Conservation (phyloP, 371 early-diverging fungal genomes). For the Umbelopsis sp. region DNA sequence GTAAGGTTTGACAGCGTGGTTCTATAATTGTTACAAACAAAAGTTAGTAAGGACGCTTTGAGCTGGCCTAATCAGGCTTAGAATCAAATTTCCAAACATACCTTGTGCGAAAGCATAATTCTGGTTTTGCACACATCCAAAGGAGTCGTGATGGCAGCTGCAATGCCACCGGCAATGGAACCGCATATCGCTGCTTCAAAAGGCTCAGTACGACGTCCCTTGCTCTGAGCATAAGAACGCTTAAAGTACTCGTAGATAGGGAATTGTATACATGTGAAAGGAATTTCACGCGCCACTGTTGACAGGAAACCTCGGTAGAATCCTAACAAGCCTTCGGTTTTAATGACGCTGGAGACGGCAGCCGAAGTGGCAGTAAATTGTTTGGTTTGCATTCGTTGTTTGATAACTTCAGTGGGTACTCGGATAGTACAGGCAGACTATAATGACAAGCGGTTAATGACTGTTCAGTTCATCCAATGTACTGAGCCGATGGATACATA, state of each 20-base stretch:
- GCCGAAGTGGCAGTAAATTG: slow-evolving; percentile 68
- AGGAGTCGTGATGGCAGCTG: slow-evolving; percentile 91
- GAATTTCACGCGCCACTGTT: slow-evolving; percentile 91
- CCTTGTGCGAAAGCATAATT: slow-evolving; percentile 83
- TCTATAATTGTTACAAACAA: slow-evolving; percentile 18
- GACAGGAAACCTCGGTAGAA: slow-evolving; percentile 93
- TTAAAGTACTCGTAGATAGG: slow-evolving; percentile 94
- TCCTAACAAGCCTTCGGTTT: slow-evolving; percentile 79
- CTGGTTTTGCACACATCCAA: slow-evolving; percentile 93
- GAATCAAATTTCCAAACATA: slow-evolving; percentile 11
- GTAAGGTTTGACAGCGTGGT: slow-evolving; percentile 54
- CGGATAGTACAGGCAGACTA: slow-evolving; percentile 91
- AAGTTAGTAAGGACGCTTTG: not conserved
- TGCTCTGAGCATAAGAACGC: slow-evolving; percentile 44
- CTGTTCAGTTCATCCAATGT: not conserved
- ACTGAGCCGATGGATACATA: slow-evolving; percentile 34
- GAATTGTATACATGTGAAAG: slow-evolving; percentile 96
- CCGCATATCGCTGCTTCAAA: slow-evolving; percentile 90
- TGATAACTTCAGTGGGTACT: slow-evolving; percentile 95
- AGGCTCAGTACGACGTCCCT: slow-evolving; percentile 62
- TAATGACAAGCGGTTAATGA: not conserved
- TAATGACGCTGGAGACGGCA: slow-evolving; percentile 65
- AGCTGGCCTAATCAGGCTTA: not conserved
- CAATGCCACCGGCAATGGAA: slow-evolving; percentile 88
- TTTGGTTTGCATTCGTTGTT: slow-evolving; percentile 93